Base-by-base conservation (phyloP, 208 protist genomes). In the Trypanosoma congolense region DNA sequence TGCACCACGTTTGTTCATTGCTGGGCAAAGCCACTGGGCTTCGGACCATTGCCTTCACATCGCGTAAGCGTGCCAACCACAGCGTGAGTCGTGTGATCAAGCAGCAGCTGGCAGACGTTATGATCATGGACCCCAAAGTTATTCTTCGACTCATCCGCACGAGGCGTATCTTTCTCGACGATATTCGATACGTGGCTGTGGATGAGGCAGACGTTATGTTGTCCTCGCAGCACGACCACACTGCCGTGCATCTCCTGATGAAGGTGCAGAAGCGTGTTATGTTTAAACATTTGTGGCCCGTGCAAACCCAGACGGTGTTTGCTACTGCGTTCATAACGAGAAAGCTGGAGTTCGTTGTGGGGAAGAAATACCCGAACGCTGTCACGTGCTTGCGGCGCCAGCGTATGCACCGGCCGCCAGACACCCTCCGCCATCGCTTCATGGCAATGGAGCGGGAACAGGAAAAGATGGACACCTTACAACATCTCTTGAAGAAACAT, bases 161-260 rank as follows among this genome's bases (percentile, higher is more conserved):
- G 2, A 73, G 82, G 4, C 81, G 86, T 25, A 65, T 93, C 24
- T 90, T 93, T 44, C 66, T 90, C n/a, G 86, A 93, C 53, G 85
- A 95, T 44, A 65, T 95, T 6, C 78, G 83, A 38, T 90, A 90
- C 64, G 66, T 91, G 2, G 82, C 73, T 3, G 57, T 95, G 4
- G 89, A 95, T 50, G 89, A 95, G 69, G 89, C 89, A 8, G 89
- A 95, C 59, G 65, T 63, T 31, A 54, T 93, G 62, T 44, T 90
- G 24, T 84, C 75, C 55, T 76, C 76, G 14, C 70, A 77, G 57
- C 86, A 93, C 73, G 81, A 93, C 49, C 80, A 87, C 73, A 72
- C 78, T 51, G 81, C 86, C 22, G 73, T 80, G 24, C 76, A 87
- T 44, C 69, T 93, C 35, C 75, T 93, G 22, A 72, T 67, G 61